Evolutionary conservation across 345 rosid species (phyloP).

Genomic region (Sapria himalayana): DNA sequence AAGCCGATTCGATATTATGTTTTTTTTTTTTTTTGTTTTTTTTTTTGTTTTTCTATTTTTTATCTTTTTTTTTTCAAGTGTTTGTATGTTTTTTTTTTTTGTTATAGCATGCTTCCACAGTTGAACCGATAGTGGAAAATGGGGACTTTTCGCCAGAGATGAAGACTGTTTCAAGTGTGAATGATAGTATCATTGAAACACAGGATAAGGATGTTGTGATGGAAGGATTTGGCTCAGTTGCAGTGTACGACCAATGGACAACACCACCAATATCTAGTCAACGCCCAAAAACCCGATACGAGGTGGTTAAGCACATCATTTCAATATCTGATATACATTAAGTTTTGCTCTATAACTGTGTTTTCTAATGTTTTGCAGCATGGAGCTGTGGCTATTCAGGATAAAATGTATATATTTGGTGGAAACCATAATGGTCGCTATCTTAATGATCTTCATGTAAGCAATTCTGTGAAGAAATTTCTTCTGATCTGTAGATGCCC

Average conservation of each 20-base stretch:
- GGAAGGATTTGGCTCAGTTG: conserved; percentile 56
- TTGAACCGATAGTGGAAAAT: conserved; percentile 34
- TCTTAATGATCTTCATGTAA: conserved; percentile 86
- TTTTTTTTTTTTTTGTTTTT: too few species aligned
- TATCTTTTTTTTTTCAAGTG: too few species aligned
- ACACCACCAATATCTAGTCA: conserved; percentile 61
- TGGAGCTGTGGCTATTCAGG: conserved; percentile 74
- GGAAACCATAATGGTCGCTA: conserved; percentile 99
- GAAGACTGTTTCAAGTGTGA: conserved; percentile 48
- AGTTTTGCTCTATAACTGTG: conserved; percentile 5
- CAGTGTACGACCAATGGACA: conserved; percentile 84
- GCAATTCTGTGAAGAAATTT: conserved; percentile 15
- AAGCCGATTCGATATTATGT: too few species aligned
- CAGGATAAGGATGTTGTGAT: conserved; percentile 90
- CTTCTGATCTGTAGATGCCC: too few species aligned
- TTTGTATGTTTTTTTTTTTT: conserved; percentile 6
- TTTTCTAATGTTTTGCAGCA: conserved; percentile 34
- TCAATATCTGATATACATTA: conserved; percentile 8
- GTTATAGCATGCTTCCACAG: conserved; percentile 35
- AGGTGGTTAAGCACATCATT: conserved; percentile 31
- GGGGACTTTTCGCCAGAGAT: conserved; percentile 40
- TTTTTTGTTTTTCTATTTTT: too few species aligned
- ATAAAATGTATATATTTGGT: conserved; percentile 83
- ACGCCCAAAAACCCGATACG: conserved; percentile 79
- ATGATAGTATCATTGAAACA: conserved; percentile 38